Evolutionary conservation across 306 rosid genomes (phyloP), one percentile per base, ranked within the genome.

Genomic region (Vigna unguiculata): DNA sequence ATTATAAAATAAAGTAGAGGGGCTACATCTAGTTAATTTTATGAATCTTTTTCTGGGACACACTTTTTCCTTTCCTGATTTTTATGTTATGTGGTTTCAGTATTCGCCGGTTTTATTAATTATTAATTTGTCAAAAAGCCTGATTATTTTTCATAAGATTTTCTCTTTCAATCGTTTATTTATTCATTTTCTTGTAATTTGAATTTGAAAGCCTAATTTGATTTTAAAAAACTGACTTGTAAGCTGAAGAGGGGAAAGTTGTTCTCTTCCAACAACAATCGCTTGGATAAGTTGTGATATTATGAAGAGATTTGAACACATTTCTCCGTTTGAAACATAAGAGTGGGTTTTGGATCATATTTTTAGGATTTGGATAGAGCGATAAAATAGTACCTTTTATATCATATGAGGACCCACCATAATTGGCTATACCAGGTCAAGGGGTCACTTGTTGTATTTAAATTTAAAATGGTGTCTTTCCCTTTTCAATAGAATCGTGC

Each of bases 11-110:
- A 62, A 22, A 60, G 61, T 25, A 24, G 24, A 74, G 43, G 65
- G 47, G 63, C 11, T 43, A 15, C 30, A 46, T 46, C 32, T 15
- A 51, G 63, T 32, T 54, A 57, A 75, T 75, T 78, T 69, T 40
- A 48, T 16, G 55, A 73, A 55, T 73, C 76, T 74, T 67, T 67
- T 20, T 74, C 43, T 17, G 54, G n/a, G 34, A 61, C 48, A 46
- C 22, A 52, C 12, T 19, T 52, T 52, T 52, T 8, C 9, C 9
- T 12, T 43, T 43, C 15, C 47, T 12, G 3, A 11, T 43, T 43
- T 43, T 12, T 17, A 17, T 52, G 13, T 19, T 52, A 8, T 52
- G 3, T 1, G 25, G 1, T 11, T 5, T 9, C 19, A 7, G 22
- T n/a, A 49, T 49, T 46, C 11, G 2, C 22, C 21, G 7, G 1